Percentiles rank a stretch among this genome's conserved stretches.
These are phyloP conservation scores for Neonectria faginata DNA, from an alignment of 2,329 filamentous ascomycete species.

Conservation along the genomic window DNA sequence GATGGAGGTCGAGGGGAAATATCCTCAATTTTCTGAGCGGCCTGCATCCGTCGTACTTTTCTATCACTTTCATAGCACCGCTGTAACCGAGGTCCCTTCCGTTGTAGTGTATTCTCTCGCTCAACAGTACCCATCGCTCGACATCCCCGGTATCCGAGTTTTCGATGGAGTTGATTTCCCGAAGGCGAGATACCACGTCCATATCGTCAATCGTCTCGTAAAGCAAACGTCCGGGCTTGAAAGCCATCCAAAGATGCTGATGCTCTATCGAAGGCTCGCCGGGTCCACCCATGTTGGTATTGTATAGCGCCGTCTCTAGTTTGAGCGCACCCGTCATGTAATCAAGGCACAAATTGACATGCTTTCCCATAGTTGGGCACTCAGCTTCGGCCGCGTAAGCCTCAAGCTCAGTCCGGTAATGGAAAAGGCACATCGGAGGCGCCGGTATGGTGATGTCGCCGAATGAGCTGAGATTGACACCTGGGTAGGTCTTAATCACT, in stretches of 20 bases:
- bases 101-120: not conserved
- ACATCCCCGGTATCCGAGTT: too few relatives aligned
- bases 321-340: not conserved
- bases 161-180: not conserved
- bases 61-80: not conserved
- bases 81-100: not conserved
- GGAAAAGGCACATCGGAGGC: constrained; percentile 14
- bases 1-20: not conserved
- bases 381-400: not conserved
- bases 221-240: not conserved
- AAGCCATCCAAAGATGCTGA: constrained; percentile 3
- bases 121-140: too few relatives aligned
- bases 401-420: not conserved
- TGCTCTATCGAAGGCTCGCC: not conserved
- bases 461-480: not conserved
- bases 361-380: not conserved
- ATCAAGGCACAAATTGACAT: constrained; percentile 5
- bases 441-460: not conserved
- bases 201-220: not conserved
- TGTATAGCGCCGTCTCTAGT: not conserved
- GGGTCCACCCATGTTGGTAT: not conserved
- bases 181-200: not conserved
- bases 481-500: constrained; percentile 6
- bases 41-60: constrained; percentile 2
- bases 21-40: not conserved